phyloP scores from a whole-genome alignment of 2,329 filamentous ascomycete species.

The Rugonectria rugulosa region DNA sequence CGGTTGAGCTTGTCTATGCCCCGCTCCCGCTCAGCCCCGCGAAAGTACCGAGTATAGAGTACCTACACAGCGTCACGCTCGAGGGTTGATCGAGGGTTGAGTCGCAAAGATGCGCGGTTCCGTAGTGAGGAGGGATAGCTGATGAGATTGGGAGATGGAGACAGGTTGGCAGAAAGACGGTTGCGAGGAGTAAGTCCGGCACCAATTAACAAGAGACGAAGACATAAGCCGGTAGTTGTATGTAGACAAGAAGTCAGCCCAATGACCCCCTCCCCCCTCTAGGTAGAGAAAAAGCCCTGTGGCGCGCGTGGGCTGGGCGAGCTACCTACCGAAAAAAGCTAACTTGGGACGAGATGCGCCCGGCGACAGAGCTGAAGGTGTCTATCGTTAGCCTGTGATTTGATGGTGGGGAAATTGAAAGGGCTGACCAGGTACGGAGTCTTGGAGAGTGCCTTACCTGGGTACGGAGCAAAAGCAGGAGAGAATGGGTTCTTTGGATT shows the following conservation, averaged over 20 bases:
- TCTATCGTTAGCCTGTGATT: too few relatives aligned
- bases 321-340: background rate
- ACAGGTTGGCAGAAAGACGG: background rate
- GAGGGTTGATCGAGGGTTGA: too few relatives aligned
- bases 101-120: background rate
- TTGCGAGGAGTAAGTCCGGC: background rate
- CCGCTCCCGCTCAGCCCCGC: constrained; percentile 36
- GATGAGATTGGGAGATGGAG: background rate
- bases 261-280: background rate
- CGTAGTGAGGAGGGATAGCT: background rate
- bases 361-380: too few relatives aligned
- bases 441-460: too few relatives aligned
- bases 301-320: too few relatives aligned
- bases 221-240: background rate
- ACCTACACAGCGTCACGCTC: too few relatives aligned
- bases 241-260: background rate
- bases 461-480: too few relatives aligned
- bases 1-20: constrained; percentile 22
- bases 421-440: too few relatives aligned
- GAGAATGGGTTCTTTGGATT: too few relatives aligned
- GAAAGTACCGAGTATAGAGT: too few relatives aligned
- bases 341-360: background rate
- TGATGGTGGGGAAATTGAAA: too few relatives aligned
- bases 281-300: too few relatives aligned
- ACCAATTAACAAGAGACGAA: background rate